Percentiles rank a stretch among this genome's conserved stretches.
phyloP scores from a whole-genome alignment of 2,329 filamentous ascomycete species.

The Paecilomyces dactylethromorphus region DNA sequence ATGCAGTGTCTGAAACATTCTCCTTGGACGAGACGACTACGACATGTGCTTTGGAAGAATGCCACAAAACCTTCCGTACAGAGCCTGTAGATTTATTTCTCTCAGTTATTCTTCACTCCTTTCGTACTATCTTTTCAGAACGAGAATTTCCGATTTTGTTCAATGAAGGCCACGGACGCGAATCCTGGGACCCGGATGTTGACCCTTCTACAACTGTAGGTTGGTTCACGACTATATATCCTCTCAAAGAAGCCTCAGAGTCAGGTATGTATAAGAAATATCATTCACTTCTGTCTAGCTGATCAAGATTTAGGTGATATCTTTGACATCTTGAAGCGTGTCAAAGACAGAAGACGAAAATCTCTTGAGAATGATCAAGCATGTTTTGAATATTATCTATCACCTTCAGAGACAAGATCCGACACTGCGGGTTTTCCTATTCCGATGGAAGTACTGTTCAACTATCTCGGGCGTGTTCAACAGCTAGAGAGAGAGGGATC shows the following conservation, averaged over 20 bases:
- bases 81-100: conserved; percentile 33
- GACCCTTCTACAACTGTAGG: conserved; percentile 44
- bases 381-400: conserved; percentile 29
- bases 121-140: conserved; percentile 37
- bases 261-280: conserved; percentile 12
- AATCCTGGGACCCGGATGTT: conserved; percentile 37
- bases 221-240: conserved; percentile 46
- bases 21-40: conserved; percentile 24
- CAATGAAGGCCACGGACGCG: conserved; percentile 46
- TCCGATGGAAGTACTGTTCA: conserved; percentile 37
- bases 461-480: conserved; percentile 31
- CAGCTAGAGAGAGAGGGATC: conserved; percentile 41
- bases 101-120: conserved; percentile 36
- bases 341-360: conserved; percentile 33
- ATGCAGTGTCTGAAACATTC: conserved; percentile 29
- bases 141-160: conserved; percentile 38
- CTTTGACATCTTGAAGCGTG: conserved; percentile 25
- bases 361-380: conserved; percentile 23
- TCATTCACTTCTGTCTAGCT: not conserved
- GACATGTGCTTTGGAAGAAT: conserved; percentile 22
- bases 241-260: conserved; percentile 26
- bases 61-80: conserved; percentile 26
- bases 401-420: conserved; percentile 19
- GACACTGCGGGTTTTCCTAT: conserved; percentile 26
- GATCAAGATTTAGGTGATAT: conserved; percentile 12